These are phyloP conservation scores for Solanum pimpinellifolium DNA, from an alignment of 257 asterid species.

Conservation along the genomic window DNA sequence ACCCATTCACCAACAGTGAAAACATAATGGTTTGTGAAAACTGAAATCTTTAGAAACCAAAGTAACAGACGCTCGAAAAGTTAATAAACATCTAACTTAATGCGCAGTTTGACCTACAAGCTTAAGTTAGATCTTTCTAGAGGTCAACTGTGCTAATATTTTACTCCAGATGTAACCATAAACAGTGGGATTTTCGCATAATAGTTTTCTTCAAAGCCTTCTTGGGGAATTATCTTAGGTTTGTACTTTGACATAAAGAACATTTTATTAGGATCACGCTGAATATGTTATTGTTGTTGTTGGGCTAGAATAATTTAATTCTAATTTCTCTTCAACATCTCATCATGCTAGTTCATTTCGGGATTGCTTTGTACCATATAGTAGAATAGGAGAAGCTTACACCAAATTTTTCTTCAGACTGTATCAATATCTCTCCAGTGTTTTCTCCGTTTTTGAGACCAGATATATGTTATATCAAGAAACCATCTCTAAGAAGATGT, in stretches of 20 bases:
- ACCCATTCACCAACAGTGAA: background rate
- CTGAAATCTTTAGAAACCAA: background rate
- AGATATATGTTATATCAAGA: background rate
- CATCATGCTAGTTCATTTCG: background rate
- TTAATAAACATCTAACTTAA: background rate
- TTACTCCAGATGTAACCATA: background rate
- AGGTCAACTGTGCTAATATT: background rate
- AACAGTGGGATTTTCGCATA: background rate
- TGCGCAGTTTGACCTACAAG: background rate
- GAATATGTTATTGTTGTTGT: background rate
- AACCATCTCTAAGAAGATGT: background rate
- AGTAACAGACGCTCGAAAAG: background rate
- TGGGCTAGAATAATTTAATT: background rate
- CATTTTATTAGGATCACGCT: background rate
- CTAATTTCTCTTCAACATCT: background rate
- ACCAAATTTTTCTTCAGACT: background rate
- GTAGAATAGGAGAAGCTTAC: background rate
- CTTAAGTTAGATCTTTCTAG: background rate
- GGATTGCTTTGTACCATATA: background rate
- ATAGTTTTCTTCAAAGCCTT: background rate
- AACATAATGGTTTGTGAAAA: background rate
- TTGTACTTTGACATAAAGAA: background rate
- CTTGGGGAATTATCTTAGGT: background rate
- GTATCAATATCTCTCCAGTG: background rate
- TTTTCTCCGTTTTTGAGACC: background rate